Base-by-base conservation (phyloP, 2,329 filamentous ascomycete species). In the Colletotrichum tanaceti region DNA sequence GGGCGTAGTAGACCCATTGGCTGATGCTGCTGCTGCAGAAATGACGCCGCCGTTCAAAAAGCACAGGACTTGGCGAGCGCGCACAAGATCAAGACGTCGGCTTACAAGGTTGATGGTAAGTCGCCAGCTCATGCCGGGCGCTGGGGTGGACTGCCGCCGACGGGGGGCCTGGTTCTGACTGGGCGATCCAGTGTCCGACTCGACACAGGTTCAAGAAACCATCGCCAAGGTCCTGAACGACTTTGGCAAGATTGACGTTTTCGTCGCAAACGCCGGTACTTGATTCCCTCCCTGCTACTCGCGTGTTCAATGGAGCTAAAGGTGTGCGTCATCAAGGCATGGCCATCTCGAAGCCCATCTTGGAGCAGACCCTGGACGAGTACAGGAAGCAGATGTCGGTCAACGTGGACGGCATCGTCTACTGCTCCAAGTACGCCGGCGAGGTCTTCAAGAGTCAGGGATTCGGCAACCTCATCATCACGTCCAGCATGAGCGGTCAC, bases 321-420 rank as follows among this genome's bases (percentile, higher is more conserved):
- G 1, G n/a, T 20, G 3, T 14, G 4, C 22, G 32, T 6, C 2
- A 72, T n/a, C n/a, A n/a, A n/a, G 77, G 84, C 20, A 86, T 85
- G 76, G 82, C 82, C 5, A 86, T 85, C 38, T 85, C 83, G 0
- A 87, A 88, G 72, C 82, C 85, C 0, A 83, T 89, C 16, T 75
- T 87, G 1, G 86, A 89, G 58, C 82, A 84, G 70, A 83, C 80
- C 0, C 72, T 87, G 0, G 81, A 85, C 3, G 84, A 87, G 70
- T 88, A 86, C 71, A 76, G 75, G 41, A 79, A 80, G 65, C 83
- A 86, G 67, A 84, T 87, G 78, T 81, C 83, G 5, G 85, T 88
- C 1, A 88, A 88, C 61, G 68, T 86, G 14, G 85, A 87, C 70
- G 82, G 82, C 5, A 79, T 84, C 3, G 77, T 83, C 20, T 80